Evolutionary conservation across 225 moss, liverwort and hornwort genomes (phyloP).

Genomic region (Rhytidiadelphus loreus): DNA sequence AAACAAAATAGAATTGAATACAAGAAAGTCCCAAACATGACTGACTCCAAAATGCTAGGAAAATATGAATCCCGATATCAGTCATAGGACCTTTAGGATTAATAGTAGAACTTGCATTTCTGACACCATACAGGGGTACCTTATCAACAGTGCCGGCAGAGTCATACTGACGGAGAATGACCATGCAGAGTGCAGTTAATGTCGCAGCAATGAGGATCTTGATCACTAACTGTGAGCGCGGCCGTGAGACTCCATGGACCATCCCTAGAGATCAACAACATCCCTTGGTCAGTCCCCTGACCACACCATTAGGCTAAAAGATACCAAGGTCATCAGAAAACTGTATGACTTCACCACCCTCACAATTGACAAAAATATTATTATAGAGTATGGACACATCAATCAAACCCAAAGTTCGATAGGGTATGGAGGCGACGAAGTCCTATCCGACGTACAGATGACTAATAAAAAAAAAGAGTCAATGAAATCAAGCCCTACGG

Average conservation of each 20-base stretch:
- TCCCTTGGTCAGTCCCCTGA: too few species aligned
- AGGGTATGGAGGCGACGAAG: background rate
- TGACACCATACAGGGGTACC: constrained; percentile 8
- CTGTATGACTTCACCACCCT: background rate
- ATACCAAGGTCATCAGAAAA: background rate
- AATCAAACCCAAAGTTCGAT: background rate
- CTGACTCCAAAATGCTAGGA: background rate
- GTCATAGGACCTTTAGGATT: too few species aligned
- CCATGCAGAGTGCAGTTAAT: constrained; percentile 77
- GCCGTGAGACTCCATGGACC: constrained; percentile 74
- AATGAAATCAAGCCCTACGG: background rate
- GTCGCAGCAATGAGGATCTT: constrained; percentile 65
- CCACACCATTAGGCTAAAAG: background rate
- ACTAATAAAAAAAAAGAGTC: too few species aligned
- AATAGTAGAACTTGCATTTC: background rate
- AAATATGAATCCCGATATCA: background rate
- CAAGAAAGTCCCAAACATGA: background rate
- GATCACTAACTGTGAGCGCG: constrained; percentile 69
- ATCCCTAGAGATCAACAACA: constrained; percentile 23
- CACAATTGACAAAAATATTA: background rate
- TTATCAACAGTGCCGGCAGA: constrained; percentile 57
- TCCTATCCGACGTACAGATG: background rate
- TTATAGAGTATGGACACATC: background rate
- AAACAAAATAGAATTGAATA: background rate
- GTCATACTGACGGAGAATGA: constrained; percentile 77